Evolutionary conservation across 495 filamentous ascomycete genomes (phyloP).

Genomic region (Sordaria brevicollis): DNA sequence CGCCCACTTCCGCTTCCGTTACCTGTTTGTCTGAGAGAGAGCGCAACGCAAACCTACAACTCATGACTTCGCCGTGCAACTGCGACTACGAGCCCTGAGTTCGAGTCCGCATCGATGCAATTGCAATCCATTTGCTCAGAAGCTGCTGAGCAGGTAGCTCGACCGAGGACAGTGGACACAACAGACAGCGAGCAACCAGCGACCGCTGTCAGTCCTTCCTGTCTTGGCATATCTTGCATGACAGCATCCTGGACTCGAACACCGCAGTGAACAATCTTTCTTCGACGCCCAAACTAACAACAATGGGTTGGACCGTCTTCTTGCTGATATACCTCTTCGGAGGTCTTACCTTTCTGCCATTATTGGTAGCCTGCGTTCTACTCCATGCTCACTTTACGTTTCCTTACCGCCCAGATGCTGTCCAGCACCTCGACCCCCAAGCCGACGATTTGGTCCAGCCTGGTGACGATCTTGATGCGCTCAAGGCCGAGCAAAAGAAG

Average conservation of each 20-base stretch:
- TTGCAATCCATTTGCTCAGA: not conserved
- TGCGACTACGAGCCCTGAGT: not conserved
- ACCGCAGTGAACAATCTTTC: not conserved
- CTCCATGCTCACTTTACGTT: conserved; percentile 61
- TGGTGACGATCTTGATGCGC: conserved; percentile 37
- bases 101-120: conserved; percentile 16
- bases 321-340: conserved; percentile 75
- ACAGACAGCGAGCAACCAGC: not conserved
- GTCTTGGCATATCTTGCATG: not conserved
- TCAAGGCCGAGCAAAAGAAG: conserved; percentile 34
- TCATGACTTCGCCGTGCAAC: not conserved
- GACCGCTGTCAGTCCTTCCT: not conserved
- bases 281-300: conserved; percentile 17
- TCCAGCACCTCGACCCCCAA: conserved; percentile 10
- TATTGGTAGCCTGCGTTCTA: conserved; percentile 53
- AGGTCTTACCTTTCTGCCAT: conserved; percentile 81
- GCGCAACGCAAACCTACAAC: not conserved
- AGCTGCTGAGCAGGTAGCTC: conserved; percentile 21
- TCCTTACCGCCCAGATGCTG: conserved; percentile 36
- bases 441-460: conserved; percentile 35
- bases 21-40: not conserved
- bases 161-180: not conserved
- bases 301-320: conserved; percentile 61
- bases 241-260: not conserved
- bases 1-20: not conserved